Evolutionary conservation across 2,329 filamentous ascomycete genomes (phyloP), one percentile per base, ranked within the genome.

Genomic region (Clonostachys solani): DNA sequence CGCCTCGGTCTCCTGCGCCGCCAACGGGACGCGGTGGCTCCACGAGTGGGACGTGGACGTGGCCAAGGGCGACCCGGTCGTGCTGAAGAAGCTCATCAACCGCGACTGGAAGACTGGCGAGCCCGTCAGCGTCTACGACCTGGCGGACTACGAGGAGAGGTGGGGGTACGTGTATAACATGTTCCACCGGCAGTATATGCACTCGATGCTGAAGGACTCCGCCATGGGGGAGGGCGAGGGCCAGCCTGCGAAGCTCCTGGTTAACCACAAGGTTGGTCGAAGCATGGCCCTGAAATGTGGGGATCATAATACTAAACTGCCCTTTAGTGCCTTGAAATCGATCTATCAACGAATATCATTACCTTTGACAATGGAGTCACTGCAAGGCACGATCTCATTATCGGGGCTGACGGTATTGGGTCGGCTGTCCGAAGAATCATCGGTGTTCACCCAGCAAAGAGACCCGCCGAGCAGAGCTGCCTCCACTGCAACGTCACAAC

Each of bases 181-280:
- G 80, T 87, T 87, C 54, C 83, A 87, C 56, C 71, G 83, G 1
- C 79, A 84, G 56, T 75, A 86, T 51, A 86, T 87, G 83, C 84
- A 87, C 54, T 59, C 68, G 7, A 86, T 86, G 81, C 61, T 87
- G 19, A 83, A 77, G 66, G 80, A 84, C 17, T 68, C 71, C 44
- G 83, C 83, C 0, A 47, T 80, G 50, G 71, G 74, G 8, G 60
- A 70, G 41, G 81, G 82, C 0, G 66, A 72, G 38, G 83, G 83
- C 0, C 61, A 50, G 2, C 79, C 82, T 1, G 80, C 70, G 0
- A 72, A 66, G 51, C 57, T 86, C 3, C 47, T 73, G 2, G 74
- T 85, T 1, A 83, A 86, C 50, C 74, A 85, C 59, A 68, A 69
- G 53, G 74, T 74, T 59, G 10, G 36, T 38, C 36, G 15, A 18